Conservation (phyloP, 1,284 basidiomycete genomes). For the Cutaneotrichosporon sp. region DNA sequence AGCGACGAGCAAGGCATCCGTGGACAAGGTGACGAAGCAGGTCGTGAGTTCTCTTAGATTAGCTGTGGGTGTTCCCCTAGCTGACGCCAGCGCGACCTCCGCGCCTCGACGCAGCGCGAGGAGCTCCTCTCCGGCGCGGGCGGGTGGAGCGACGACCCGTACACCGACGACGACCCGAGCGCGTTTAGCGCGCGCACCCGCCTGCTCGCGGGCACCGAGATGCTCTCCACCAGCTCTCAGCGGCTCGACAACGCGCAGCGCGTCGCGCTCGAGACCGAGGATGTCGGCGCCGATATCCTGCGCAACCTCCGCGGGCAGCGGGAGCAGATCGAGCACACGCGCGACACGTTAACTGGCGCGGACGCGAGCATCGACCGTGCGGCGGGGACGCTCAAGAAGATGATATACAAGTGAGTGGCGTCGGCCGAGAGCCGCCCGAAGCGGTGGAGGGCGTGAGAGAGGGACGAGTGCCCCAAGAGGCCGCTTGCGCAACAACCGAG, state of each 20-base stretch:
- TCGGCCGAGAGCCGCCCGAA: not conserved
- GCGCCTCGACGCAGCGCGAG: slow-evolving; percentile 51
- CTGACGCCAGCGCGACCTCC: slow-evolving; percentile 53
- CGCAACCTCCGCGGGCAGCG: slow-evolving; percentile 81
- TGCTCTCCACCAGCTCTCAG: slow-evolving; percentile 74
- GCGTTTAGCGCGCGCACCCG: slow-evolving; percentile 63
- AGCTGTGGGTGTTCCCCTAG: no score
- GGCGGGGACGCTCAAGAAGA: slow-evolving; percentile 61
- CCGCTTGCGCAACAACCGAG: no score
- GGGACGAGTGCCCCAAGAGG: not conserved
- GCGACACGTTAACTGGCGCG: slow-evolving; percentile 65
- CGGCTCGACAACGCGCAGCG: slow-evolving; percentile 87
- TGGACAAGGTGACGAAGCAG: slow-evolving; percentile 75
- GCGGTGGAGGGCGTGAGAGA: not conserved
- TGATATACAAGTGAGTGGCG: slow-evolving; percentile 60
- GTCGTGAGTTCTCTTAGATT: slow-evolving; percentile 56
- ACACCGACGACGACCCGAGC: slow-evolving; percentile 56
- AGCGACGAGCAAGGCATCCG: slow-evolving; percentile 67
- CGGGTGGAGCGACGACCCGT: slow-evolving; percentile 71
- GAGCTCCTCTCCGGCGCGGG: slow-evolving; percentile 59
- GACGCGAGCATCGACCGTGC: slow-evolving; percentile 62
- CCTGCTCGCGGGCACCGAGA: slow-evolving; percentile 70
- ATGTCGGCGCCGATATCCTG: slow-evolving; percentile 90
- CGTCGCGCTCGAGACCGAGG: slow-evolving; percentile 93
- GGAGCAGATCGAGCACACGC: slow-evolving; percentile 92